phyloP scores from a whole-genome alignment of 1,284 basidiomycete species.

The Coniophora puteana region DNA sequence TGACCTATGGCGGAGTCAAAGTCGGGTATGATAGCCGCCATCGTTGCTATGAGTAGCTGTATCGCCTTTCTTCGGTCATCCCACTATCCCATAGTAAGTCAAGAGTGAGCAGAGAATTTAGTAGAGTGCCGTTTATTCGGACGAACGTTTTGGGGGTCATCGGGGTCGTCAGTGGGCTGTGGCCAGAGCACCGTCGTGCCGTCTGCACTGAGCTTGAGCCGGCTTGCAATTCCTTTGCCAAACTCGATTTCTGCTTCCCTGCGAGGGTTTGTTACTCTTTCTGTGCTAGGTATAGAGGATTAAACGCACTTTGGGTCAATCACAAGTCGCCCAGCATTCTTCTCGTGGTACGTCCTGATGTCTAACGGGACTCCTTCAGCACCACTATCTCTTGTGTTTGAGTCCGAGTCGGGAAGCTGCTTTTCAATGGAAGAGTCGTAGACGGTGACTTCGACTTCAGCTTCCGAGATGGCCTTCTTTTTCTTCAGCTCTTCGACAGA shows the following conservation, averaged over 20 bases:
- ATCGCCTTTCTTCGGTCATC: conserved; percentile 38
- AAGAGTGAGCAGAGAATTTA: background rate
- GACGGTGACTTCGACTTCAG: too few relatives aligned
- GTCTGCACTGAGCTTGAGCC: conserved; percentile 45
- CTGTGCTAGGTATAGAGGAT: too few relatives aligned
- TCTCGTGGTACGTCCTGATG: conserved; percentile 56
- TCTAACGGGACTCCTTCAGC: too few relatives aligned
- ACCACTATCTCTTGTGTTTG: too few relatives aligned
- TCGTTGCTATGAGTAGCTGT: conserved; percentile 46
- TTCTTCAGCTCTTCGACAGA: too few relatives aligned
- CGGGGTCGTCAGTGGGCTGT: conserved; percentile 47
- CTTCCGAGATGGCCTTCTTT: too few relatives aligned
- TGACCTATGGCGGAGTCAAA: conserved; percentile 51
- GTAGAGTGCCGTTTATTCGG: conserved; percentile 5
- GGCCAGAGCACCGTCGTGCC: conserved; percentile 54
- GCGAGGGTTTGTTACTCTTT: background rate
- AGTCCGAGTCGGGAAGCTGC: too few relatives aligned
- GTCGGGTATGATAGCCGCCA: conserved; percentile 51
- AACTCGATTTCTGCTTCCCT: conserved; percentile 54
- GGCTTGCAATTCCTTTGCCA: conserved; percentile 40
- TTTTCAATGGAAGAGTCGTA: too few relatives aligned
- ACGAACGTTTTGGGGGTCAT: conserved; percentile 61
- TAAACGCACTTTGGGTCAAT: conserved; percentile 56
- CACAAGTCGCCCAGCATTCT: conserved; percentile 55
- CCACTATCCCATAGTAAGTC: conserved; percentile 45